Evolutionary conservation across 495 filamentous ascomycete genomes (phyloP).

Genomic region (Cenococcum geophilum): DNA sequence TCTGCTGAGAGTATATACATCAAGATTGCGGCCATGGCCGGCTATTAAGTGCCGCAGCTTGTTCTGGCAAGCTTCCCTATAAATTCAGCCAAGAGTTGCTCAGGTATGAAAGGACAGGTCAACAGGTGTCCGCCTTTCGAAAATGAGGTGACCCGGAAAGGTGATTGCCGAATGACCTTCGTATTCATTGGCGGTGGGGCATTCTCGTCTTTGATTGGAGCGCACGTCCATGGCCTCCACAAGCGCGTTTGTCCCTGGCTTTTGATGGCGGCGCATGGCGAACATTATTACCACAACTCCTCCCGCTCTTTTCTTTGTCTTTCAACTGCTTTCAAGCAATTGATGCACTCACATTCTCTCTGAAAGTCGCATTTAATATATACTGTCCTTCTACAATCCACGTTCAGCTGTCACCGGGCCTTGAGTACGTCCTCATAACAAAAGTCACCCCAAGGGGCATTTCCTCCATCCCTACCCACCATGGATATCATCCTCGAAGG

Average conservation of each 20-base stretch:
- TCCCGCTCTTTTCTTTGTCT: background rate
- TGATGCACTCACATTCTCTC: background rate
- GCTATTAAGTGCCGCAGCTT: background rate
- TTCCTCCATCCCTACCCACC: slow-evolving; percentile 27
- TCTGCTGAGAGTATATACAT: background rate
- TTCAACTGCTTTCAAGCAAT: background rate
- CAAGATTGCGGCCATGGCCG: too few species aligned
- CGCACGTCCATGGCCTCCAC: background rate
- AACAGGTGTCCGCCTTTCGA: background rate
- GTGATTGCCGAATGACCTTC: background rate
- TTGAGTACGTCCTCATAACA: background rate
- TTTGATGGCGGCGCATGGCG: background rate
- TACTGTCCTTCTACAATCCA: background rate
- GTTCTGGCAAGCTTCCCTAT: background rate
- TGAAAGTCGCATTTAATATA: background rate
- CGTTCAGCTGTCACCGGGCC: background rate
- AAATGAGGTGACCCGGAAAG: background rate
- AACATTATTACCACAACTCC: background rate
- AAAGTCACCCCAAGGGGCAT: slow-evolving; percentile 3
- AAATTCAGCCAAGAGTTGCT: background rate
- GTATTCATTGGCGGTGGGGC: background rate
- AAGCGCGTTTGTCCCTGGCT: background rate
- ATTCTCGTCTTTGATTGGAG: background rate
- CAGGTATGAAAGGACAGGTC: background rate
- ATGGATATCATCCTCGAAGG: slow-evolving; percentile 93